phyloP scores from a whole-genome alignment of 2,329 filamentous ascomycete species.

The Pseudogymnoascus sp. region DNA sequence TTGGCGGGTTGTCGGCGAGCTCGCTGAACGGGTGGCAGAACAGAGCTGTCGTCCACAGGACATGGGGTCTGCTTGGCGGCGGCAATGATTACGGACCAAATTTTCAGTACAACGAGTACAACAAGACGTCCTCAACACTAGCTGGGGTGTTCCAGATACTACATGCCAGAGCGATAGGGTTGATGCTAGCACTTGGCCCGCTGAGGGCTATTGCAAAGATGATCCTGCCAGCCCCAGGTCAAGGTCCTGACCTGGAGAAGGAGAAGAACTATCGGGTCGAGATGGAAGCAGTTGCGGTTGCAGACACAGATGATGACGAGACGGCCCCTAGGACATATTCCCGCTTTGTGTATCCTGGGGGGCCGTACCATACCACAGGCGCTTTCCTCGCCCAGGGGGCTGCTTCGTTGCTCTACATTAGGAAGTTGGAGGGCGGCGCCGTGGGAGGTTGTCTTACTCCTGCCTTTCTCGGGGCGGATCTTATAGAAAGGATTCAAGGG shows the following conservation, averaged over 20 bases:
- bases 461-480: conserved; percentile 60
- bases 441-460: conserved; percentile 65
- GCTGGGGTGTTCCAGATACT: conserved; percentile 40
- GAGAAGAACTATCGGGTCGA: conserved; percentile 53
- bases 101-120: conserved; percentile 51
- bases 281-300: conserved; percentile 56
- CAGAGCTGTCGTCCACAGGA: conserved; percentile 49
- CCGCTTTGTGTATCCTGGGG: conserved; percentile 20
- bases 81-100: conserved; percentile 51
- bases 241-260: conserved; percentile 46
- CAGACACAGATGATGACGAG: conserved; percentile 53
- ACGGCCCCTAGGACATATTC: conserved; percentile 41
- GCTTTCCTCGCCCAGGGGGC: conserved; percentile 19
- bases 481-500: conserved; percentile 54
- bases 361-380: conserved; percentile 18
- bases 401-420: conserved; percentile 18
- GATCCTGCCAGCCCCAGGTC: conserved; percentile 39
- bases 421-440: conserved; percentile 27
- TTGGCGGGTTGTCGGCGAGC: conserved; percentile 52
- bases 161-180: conserved; percentile 34
- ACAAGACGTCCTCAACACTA: conserved; percentile 43
- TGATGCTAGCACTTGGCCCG: conserved; percentile 32
- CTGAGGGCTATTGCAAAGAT: conserved; percentile 35
- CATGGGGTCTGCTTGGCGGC: conserved; percentile 50
- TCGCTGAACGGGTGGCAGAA: conserved; percentile 41